phyloP scores from a whole-genome alignment of 192 early-diverging fungal genomes.

The Coemansia interrupta region DNA sequence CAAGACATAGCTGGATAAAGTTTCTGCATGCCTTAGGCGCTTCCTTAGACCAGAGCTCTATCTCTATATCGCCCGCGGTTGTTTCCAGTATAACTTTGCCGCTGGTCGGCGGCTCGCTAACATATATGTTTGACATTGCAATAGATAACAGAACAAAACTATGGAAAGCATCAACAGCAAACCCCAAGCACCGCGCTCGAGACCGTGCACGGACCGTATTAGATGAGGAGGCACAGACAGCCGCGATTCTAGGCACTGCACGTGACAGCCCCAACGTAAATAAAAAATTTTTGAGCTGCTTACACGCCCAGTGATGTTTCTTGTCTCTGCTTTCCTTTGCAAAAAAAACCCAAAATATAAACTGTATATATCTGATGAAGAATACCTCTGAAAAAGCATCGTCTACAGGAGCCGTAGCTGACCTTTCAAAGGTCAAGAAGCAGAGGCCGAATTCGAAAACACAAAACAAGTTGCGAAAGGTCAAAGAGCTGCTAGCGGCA shows the following conservation, averaged over 20 bases:
- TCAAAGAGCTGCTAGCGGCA: conserved; percentile 24
- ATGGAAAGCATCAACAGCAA: neutral
- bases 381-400: neutral
- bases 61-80: conserved; percentile 77
- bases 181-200: no score
- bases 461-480: conserved; percentile 21
- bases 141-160: neutral
- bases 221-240: neutral
- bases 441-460: conserved; percentile 9
- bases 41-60: conserved; percentile 96
- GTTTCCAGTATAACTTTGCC: conserved; percentile 82
- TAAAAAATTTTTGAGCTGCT: neutral
- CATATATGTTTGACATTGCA: conserved; percentile 45
- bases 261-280: neutral
- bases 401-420: neutral
- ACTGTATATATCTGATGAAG: neutral
- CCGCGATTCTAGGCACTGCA: neutral
- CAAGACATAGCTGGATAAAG: conserved; percentile 89
- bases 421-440: conserved; percentile 14
- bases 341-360: no score
- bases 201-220: neutral
- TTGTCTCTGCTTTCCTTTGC: no score
- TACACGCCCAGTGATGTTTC: no score
- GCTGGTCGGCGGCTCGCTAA: conserved; percentile 54
- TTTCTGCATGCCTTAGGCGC: conserved; percentile 88